Evolutionary conservation across 371 early-diverging fungal species (phyloP).

Genomic region (Lichtheimia corymbifera): DNA sequence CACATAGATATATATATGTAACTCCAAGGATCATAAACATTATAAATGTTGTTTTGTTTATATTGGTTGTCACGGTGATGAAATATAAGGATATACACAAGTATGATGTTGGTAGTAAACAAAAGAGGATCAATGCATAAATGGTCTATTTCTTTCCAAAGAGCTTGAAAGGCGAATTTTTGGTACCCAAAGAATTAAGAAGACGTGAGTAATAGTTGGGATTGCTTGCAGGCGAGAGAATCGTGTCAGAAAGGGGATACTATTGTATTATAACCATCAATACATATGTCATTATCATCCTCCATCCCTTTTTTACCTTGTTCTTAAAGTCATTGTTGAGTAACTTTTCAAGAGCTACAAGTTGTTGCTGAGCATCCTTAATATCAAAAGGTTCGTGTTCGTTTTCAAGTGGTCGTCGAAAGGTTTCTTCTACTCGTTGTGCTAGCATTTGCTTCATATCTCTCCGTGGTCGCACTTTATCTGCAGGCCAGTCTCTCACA

Average conservation of each 20-base stretch:
- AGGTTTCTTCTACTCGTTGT: slow-evolving; percentile 55
- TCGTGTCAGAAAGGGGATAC: slow-evolving; percentile 59
- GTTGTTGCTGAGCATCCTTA: slow-evolving; percentile 43
- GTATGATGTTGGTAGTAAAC: too few species aligned
- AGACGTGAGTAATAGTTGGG: slow-evolving; percentile 62
- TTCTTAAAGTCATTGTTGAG: slow-evolving; percentile 56
- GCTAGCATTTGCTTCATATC: slow-evolving; percentile 60
- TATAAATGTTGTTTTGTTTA: too few species aligned
- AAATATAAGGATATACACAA: too few species aligned
- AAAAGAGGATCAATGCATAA: too few species aligned
- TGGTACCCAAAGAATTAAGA: slow-evolving; percentile 41
- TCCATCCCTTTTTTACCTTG: slow-evolving; percentile 43
- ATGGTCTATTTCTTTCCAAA: too few species aligned
- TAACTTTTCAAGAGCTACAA: slow-evolving; percentile 52
- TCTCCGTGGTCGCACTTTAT: slow-evolving; percentile 60
- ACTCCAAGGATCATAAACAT: too few species aligned
- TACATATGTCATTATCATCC: not conserved
- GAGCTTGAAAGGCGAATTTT: slow-evolving; percentile 26
- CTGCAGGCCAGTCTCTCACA: slow-evolving; percentile 58
- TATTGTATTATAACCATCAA: slow-evolving; percentile 9
- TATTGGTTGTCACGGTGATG: too few species aligned
- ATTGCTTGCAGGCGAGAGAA: slow-evolving; percentile 60
- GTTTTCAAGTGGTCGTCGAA: slow-evolving; percentile 37
- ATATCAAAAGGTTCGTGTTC: slow-evolving; percentile 33
- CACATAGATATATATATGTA: too few species aligned